Percentiles rank a stretch among this genome's conserved stretches.
Conservation (phyloP, 768 basidiomycete species). For the Thelephora aurantiotincta region DNA sequence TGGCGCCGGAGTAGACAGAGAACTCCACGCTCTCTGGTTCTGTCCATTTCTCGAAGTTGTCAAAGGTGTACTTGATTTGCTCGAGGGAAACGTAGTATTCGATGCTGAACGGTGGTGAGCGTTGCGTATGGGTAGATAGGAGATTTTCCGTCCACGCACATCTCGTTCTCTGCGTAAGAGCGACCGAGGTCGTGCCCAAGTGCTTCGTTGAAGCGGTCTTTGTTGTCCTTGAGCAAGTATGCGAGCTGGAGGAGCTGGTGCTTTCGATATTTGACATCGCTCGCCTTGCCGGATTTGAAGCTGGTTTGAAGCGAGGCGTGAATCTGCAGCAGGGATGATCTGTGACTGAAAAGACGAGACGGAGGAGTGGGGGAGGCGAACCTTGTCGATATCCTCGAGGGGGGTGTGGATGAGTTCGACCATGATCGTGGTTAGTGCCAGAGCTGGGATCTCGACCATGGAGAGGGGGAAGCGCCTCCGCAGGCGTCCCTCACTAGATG, state of each 20-base stretch:
- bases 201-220: constrained; percentile 41
- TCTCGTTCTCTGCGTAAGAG: constrained; percentile 40
- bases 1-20: constrained; percentile 39
- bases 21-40: constrained; percentile 46
- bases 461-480: too few relatives aligned
- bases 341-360: too few relatives aligned
- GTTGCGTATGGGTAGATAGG: neutral
- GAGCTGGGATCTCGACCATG: too few relatives aligned
- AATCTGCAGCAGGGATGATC: constrained; percentile 27
- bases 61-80: constrained; percentile 39
- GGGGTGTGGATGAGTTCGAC: neutral
- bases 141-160: constrained; percentile 21
- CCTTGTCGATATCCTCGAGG: neutral
- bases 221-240: constrained; percentile 65
- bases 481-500: too few relatives aligned
- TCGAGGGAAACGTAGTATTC: constrained; percentile 40
- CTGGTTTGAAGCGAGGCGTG: constrained; percentile 37
- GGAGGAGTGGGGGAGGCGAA: too few relatives aligned
- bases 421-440: neutral
- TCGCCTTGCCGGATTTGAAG: constrained; percentile 54
- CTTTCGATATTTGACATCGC: constrained; percentile 53
- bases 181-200: constrained; percentile 50
- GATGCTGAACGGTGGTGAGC: constrained; percentile 24
- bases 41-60: constrained; percentile 63
- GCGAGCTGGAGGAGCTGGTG: constrained; percentile 64